Base-by-base conservation (phyloP, 306 rosid genomes). In the Lathyrus aphaca region DNA sequence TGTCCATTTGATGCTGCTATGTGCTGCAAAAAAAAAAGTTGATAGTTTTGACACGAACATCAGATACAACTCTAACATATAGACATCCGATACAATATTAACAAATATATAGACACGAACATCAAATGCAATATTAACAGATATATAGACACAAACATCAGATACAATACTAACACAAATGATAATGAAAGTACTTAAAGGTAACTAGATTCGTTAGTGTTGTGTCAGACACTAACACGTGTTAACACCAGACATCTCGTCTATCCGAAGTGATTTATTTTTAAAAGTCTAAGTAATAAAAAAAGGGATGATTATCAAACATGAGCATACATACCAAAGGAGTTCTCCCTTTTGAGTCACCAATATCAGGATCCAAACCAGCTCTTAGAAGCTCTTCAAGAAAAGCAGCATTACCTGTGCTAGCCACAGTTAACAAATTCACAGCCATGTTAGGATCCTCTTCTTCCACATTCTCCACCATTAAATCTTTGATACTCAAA, bases 381-480 rank as follows among this genome's bases (percentile, higher is more conserved):
- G 94, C 87, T 75, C 83, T 85, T 19, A 90, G 86, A 84, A 90
- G 94, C 86, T 90, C 88, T 65, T 85, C 89, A 35, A 90, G 96
- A 67, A 87, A 86, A 59, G 85, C 88, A 62, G 86, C 91, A 69
- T 87, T 84, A 68, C 96, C 96, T 14, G 77, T 85, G 54, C 67
- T 29, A 25, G 94, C 86, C 66, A 79, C 91, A 50, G 77, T 82
- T 75, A 84, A 43, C 84, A 87, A 76, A 79, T 79, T 80, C 66
- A 70, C 77, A 27, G 73, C 85, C 82, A 83, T 70, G 64, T 67
- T 73, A 16, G 86, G 74, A 21, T 87, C 86, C 14, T 82, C 91
- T 55, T 87, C 96, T 67, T 87, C 91, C 44, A 56, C 81, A 56
- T 44, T 64, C 49, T 83, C 86, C 32, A 62, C 84, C 78, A 45